Base-by-base conservation (phyloP, 441 rosid genomes). In the Adansonia gregorii region DNA sequence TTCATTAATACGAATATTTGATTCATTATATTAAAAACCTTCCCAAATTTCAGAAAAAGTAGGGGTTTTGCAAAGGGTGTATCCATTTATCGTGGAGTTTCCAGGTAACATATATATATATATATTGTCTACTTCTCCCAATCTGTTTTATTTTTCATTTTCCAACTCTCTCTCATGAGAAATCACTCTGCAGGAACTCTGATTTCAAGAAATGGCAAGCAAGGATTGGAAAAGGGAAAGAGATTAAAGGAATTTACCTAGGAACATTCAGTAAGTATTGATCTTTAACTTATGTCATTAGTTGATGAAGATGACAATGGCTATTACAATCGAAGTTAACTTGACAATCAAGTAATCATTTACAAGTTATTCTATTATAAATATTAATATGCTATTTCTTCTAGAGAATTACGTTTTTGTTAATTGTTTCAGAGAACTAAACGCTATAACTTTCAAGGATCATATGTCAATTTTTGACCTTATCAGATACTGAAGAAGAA, bases 191-290 rank as follows among this genome's bases (percentile, higher is more conserved):
- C 61, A 80, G 77, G 35, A 80, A 74, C 49, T 58, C 79, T 0
- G 63, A 63, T 17, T 49, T 14, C 22, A 79, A 22, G 22, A 83
- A 75, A 71, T 83, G 86, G 86, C 81, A 83, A 78, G 82, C 86
- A n/a, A 78, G 79, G 49, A 65, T 80, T 0, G 81, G 81, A 20
- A 80, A 72, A 78, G 55, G 78, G 6, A 71, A 14, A 15, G 54
- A 24, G 3, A 20, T 31, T n/a, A 27, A 39, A 48, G 77, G 79
- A 31, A 27, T 78, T 46, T 80, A 80, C 72, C 78, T 83, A 0
- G 86, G 86, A 71, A 70, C 81, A 27, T 83, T 77, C 27, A 79
- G 85, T 80, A 60, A 58, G 67, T 48, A 49, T 19, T 14, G 2
- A 59, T 1, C 35, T 27, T 31, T 8, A 35, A 61, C 14, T 70